Evolutionary conservation across 345 rosid species (phyloP), one percentile per base, ranked within the genome.

Genomic region (Gossypium turneri): DNA sequence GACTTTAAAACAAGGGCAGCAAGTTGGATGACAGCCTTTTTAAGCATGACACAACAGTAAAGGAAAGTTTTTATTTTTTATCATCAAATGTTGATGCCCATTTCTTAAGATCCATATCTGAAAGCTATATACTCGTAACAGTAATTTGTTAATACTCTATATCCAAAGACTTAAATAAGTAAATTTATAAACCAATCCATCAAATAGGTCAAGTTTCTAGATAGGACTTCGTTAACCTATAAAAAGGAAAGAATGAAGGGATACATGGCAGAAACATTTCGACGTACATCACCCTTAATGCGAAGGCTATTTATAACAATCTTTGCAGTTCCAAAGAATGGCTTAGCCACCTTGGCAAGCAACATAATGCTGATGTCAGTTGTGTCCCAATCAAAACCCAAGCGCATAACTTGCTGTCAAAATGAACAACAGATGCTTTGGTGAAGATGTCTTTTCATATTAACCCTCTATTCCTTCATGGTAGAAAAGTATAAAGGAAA

Each of bases 281-380:
- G 27, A 83, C 98, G 53, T 89, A 95, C 99, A 81, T 95, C 98
- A 22, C 99, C 99, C 87, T 91, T 93, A 78, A 95, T 86, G 80
- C 87, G 92, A 74, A 95, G 96, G 84, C 96, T 91, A 84, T 95
- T 91, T 77, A 93, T 83, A 73, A 95, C 87, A 72, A 95, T 93
- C 77, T 92, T 79, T 77, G 98, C 99, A 75, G 94, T 90, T 62
- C 99, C 93, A 64, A 84, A 82, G 66, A 93, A 87, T 24, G 97
- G 97, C 84, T 79, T 93, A 61, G 97, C 96, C 79, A 95, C 73
- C 86, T 93, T 95, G 34, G 94, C 97, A 41, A 83, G 89, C 84
- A 95, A 77, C 90, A 95, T 79, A 72, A 95, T 91, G 78, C 96
- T 91, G 76, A 95, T 82, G 67, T 95, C 97, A 43, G 77, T 80